phyloP scores from a whole-genome alignment of 1,139 yeast species.

The Diutina neorugosa region DNA sequence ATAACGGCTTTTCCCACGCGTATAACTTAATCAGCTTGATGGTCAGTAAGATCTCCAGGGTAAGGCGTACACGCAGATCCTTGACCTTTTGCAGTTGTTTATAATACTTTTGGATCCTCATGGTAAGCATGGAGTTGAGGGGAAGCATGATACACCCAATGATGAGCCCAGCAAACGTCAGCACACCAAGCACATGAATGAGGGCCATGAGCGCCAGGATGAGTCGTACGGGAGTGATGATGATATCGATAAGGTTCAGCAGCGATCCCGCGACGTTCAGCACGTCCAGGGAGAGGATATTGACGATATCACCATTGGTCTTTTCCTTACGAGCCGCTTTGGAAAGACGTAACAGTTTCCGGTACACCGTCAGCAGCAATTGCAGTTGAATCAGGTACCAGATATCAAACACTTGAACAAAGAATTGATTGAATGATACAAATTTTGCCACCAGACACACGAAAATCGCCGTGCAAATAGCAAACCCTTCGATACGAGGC shows the following conservation, averaged over 20 bases:
- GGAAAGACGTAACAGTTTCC: constrained; percentile 37
- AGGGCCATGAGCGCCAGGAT: constrained; percentile 42
- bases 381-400: constrained; percentile 41
- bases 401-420: constrained; percentile 38
- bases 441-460: constrained; percentile 33
- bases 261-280: constrained; percentile 40
- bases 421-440: constrained; percentile 37
- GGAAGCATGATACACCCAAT: constrained; percentile 49
- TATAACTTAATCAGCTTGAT: constrained; percentile 62
- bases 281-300: constrained; percentile 50
- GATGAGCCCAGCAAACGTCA: constrained; percentile 49
- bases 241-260: constrained; percentile 38
- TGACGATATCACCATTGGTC: constrained; percentile 46
- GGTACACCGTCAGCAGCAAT: constrained; percentile 36
- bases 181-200: constrained; percentile 45
- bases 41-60: constrained; percentile 49
- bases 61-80: constrained; percentile 44
- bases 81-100: constrained; percentile 58
- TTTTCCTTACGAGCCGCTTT: constrained; percentile 31
- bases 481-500: constrained; percentile 38
- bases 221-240: constrained; percentile 51
- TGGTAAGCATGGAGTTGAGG: constrained; percentile 38
- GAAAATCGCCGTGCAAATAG: constrained; percentile 41
- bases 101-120: constrained; percentile 32
- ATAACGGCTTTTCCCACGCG: constrained; percentile 64